Base-by-base conservation (phyloP, 495 filamentous ascomycete genomes). In the Chaetomium fimeti region DNA sequence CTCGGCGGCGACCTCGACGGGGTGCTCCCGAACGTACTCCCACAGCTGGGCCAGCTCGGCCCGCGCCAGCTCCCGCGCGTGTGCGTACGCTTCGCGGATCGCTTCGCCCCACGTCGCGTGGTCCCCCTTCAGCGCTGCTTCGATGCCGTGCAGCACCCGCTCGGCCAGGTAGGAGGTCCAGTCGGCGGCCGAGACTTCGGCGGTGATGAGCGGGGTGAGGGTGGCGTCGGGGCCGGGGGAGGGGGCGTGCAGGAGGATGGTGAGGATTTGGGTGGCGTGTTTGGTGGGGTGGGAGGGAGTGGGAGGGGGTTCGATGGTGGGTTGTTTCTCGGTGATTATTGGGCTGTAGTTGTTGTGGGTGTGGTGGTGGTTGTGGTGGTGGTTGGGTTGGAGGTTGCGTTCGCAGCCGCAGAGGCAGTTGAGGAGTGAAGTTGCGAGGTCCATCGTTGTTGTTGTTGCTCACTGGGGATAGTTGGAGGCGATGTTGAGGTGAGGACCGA, bases 151-250 rank as follows among this genome's bases (percentile, higher is more conserved):
- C 15, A 70, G 62, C 47, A 65, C 20, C 27, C 40, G 52, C 20
- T 70, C 59, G 40, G 65, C 68, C 12, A 70, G 62, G 48, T 52
- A 57, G 32, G 64, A 60, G 28, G 48, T 48, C 68, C 65, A 70
- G 58, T 53, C 53, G 1, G 27, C 6, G 22, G 65, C 13, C 24
- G 16, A 3, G 40, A 18, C 25, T 16, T 45, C 13, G 57, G 57
- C 1, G 24, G 38, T 16, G 24, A 32, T 47, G 57, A 56, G 29
- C 2, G 53, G 28, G 29, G 32, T 56, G 53, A 56, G 53, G 28
- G 38, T 25, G 29, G 28, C 12, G 15, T 22, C 13, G 7, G 29
- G 53, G 53, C n/a, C 4, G 8, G 18, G 53, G 18, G 18, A 13
- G 53, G 29, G n/a, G 53, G 36, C 15, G 8, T 36, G 27, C 3